Conservation (phyloP, 1,284 basidiomycete genomes). For the Ceratobasidium sp. region DNA sequence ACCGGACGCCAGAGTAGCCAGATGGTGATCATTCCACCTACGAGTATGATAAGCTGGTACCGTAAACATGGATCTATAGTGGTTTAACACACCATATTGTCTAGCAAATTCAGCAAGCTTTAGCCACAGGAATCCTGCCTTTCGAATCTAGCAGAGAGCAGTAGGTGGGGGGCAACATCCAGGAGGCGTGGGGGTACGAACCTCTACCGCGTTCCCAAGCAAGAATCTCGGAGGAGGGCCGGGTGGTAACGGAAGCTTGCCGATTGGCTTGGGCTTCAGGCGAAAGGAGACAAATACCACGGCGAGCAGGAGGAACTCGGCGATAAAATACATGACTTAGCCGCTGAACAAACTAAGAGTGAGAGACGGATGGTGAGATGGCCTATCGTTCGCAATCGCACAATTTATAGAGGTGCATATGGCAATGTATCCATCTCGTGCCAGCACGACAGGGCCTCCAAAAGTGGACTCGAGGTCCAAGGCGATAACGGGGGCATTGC, state of each 20-base stretch:
- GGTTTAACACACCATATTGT: constrained; percentile 16
- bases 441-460: neutral
- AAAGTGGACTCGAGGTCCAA: no score
- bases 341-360: neutral
- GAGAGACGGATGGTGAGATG: neutral
- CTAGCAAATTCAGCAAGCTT: constrained; percentile 34
- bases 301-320: neutral
- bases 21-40: constrained; percentile 34
- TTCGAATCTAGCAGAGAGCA: constrained; percentile 8
- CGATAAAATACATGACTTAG: neutral
- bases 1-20: constrained; percentile 28
- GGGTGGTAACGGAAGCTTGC: constrained; percentile 8
- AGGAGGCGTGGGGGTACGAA: neutral
- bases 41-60: neutral
- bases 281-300: neutral
- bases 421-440: neutral
- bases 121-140: constrained; percentile 27
- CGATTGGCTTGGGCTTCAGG: neutral
- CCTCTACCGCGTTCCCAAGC: constrained; percentile 39
- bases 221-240: constrained; percentile 27
- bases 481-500: constrained; percentile 3
- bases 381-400: neutral
- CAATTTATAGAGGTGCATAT: neutral
- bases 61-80: no score
- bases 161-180: neutral